Conservation (phyloP, 148 eudicot species). For the Suaeda aralocaspica region DNA sequence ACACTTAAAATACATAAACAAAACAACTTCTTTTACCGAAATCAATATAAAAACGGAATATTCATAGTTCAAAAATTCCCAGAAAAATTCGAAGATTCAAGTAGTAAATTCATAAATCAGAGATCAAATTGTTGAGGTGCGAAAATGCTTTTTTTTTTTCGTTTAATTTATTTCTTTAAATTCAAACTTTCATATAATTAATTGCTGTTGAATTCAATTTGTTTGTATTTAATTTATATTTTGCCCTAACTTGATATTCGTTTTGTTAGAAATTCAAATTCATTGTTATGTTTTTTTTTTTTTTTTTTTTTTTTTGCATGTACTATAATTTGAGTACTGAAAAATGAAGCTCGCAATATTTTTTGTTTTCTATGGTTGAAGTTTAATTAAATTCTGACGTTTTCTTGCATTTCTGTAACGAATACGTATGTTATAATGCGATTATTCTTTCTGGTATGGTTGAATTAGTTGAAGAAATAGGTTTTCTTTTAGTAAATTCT, state of each 20-base stretch:
- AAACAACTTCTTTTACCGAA: no score
- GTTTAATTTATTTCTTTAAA: neutral
- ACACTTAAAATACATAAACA: neutral
- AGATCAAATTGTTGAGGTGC: neutral
- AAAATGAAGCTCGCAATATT: no score
- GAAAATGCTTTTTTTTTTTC: neutral
- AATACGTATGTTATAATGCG: no score
- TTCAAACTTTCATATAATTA: neutral
- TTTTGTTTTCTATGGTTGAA: no score
- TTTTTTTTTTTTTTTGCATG: no score
- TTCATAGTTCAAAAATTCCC: neutral
- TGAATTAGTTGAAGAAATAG: no score
- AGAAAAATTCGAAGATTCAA: neutral
- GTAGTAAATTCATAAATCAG: neutral
- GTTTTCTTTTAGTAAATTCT: no score
- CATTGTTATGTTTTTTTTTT: no score
- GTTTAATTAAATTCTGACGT: no score
- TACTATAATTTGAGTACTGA: no score
- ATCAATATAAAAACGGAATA: neutral
- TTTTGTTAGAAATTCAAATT: neutral
- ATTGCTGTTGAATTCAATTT: neutral
- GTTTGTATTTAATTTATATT: neutral
- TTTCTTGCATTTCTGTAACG: no score
- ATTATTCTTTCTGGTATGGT: no score
- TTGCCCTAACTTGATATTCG: constrained; percentile 14